Evolutionary conservation across 306 rosid genomes (phyloP), one percentile per base, ranked within the genome.

Genomic region (Casuarina equisetifolia): DNA sequence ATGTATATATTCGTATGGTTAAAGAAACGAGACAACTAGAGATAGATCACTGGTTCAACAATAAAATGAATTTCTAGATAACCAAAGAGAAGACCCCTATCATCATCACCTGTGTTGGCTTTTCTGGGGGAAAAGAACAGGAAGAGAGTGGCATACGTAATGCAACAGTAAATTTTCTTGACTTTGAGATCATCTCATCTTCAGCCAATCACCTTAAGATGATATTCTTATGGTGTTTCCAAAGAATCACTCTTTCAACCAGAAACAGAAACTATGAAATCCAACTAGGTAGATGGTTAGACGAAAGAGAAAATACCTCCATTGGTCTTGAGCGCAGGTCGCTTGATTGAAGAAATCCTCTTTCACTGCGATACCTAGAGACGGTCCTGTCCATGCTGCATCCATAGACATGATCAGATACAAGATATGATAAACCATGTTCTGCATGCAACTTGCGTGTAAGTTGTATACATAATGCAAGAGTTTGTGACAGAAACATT

Each of bases 311-410:
- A 25, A 5, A 1, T 16, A 80, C 86, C 88, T 80, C 86, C 52
- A 74, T 42, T 35, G 85, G 71, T 79, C 62, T 42, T 36, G 68
- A 81, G 54, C 73, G 11, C 54, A 49, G 82, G 76, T 63, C 54
- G 39, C 55, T 74, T 3, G 84, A 75, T 67, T 73, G 80, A 42
- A 79, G 80, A 16, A 86, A 64, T 62, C 84, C 89, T 7, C 76
- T 73, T 64, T 89, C 72, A 8, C 71, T 72, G 51, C 86, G 82
- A 51, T 85, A 87, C 81, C 68, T 85, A 0, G 63, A 77, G 62
- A 89, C 82, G 75, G 82, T 89, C 69, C 84, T 62, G 43, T 87
- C 81, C 69, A 89, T 81, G 76, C 93, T 87, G 86, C 84, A 36
- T 39, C 72, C 20, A 44, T 48, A 20, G 40, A 36, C 20, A 48